These are phyloP conservation scores for Agarophyton chilense DNA, from an alignment of 23 red algal species.

Conservation along the genomic window DNA sequence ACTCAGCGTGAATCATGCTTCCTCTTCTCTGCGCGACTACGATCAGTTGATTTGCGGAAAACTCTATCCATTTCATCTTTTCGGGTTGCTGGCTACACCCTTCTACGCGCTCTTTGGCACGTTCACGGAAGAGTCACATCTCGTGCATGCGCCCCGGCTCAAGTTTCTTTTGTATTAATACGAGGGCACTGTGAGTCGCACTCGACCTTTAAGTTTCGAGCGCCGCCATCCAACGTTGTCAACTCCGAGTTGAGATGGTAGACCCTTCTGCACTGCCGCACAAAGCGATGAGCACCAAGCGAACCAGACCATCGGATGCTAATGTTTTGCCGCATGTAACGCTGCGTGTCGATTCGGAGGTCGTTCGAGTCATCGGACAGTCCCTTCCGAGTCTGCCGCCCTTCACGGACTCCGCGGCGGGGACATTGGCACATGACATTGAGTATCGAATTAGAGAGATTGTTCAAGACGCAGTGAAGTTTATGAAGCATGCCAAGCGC, in stretches of 20 bases:
- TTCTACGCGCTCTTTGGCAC: too few relatives aligned
- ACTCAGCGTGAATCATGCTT: too few relatives aligned
- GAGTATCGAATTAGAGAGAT: conserved; percentile 95
- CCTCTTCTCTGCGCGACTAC: too few relatives aligned
- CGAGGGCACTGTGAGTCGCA: too few relatives aligned
- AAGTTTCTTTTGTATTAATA: too few relatives aligned
- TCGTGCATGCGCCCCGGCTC: too few relatives aligned
- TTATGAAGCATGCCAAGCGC: conserved; percentile 97
- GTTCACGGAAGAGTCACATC: too few relatives aligned
- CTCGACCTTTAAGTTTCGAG: too few relatives aligned
- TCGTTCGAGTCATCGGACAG: conserved; percentile 61
- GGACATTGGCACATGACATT: conserved; percentile 72
- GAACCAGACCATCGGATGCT: background rate
- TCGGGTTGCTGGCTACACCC: too few relatives aligned
- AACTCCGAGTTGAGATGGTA: background rate
- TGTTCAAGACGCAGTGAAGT: conserved; percentile 94
- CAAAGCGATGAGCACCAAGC: background rate
- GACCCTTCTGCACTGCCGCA: background rate
- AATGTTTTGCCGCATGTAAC: background rate
- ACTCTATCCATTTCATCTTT: too few relatives aligned
- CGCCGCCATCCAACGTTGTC: background rate
- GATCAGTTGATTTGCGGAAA: too few relatives aligned
- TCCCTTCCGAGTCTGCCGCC: conserved; percentile 44
- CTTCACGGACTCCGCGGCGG: conserved; percentile 64
- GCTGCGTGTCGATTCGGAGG: conserved; percentile 16